phyloP scores from a whole-genome alignment of 441 rosid genomes.

The Syzygium malaccense region DNA sequence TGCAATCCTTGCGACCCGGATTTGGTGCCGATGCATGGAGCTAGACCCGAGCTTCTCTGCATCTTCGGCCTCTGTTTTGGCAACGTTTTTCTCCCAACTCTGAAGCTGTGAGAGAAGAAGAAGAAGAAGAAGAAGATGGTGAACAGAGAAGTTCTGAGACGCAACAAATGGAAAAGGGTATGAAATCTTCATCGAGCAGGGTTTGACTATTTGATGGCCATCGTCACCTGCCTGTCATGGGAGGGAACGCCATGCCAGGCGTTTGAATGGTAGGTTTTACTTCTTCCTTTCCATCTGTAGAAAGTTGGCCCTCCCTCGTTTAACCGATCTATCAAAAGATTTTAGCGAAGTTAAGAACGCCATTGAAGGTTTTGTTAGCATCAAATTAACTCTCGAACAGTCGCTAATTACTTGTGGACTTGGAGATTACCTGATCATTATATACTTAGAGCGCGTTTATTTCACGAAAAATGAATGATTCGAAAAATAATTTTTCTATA shows the following conservation, averaged over 20 bases:
- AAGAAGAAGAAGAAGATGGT: background rate
- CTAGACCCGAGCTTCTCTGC: background rate
- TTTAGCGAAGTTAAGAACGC: background rate
- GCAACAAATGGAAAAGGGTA: background rate
- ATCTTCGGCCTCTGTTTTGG: background rate
- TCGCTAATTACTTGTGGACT: background rate
- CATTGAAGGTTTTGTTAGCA: background rate
- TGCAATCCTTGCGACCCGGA: background rate
- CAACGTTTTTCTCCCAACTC: background rate
- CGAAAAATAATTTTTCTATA: no score
- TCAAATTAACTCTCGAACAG: background rate
- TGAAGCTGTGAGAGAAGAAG: background rate
- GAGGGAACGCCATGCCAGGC: background rate
- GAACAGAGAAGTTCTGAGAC: background rate
- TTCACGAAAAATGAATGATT: no score
- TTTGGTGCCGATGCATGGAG: background rate
- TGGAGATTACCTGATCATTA: background rate
- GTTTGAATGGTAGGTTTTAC: background rate
- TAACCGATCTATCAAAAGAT: background rate
- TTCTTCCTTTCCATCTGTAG: background rate
- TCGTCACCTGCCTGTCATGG: background rate
- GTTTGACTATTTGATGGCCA: background rate
- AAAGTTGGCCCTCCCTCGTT: background rate
- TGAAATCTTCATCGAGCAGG: no score
- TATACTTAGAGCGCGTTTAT: background rate